Base-by-base conservation (phyloP, 495 filamentous ascomycete genomes). In the Sabuloglossum arenarium region DNA sequence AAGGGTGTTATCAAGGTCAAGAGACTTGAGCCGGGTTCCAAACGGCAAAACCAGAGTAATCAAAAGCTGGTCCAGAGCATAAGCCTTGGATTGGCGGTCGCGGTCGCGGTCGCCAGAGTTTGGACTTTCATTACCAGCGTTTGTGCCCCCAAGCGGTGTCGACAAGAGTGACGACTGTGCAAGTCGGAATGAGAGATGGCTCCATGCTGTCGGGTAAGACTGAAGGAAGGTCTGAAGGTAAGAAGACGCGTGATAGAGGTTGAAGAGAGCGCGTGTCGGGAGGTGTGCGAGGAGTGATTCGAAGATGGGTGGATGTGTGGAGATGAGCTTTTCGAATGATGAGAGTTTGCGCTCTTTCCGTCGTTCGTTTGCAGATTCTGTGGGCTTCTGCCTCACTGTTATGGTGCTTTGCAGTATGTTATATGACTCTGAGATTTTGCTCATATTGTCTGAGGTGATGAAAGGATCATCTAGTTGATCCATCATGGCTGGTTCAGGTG, bases 1-100 rank as follows among this genome's bases (percentile, higher is more conserved):
- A 23, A 75, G 74, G n/a, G 77, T 81, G 58, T 80, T 79, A 63
- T 78, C 76, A 39, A 81, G 65, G 59, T 79, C 76, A 60, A 81
- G 63, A 56, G 69, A 78, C 61, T 66, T 73, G 55, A 81, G 65
- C 54, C 75, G 73, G 19, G 69, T 70, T 45, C 75, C 77, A 62
- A 75, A 76, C 24, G 77, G 78, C 5, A 73, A 61, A 51, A 78
- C 67, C 52, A 80, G 67, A 45, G 71, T 68, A 67, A 78, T 72
- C 59, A 81, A 64, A 23, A 81, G 64, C 61, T 74, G 74, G 57
- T 80, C 76, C 30, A 79, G 66, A 1, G 77, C 72, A 60, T 79
- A 77, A 14, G 70, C 68, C 57, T 75, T 74, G 3, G 75, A 77
- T 61, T 75, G 72, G 28, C 73, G 72, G 21, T 71, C 67, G 16